Conservation (phyloP, 768 basidiomycete genomes). For the Suillus sp. region DNA sequence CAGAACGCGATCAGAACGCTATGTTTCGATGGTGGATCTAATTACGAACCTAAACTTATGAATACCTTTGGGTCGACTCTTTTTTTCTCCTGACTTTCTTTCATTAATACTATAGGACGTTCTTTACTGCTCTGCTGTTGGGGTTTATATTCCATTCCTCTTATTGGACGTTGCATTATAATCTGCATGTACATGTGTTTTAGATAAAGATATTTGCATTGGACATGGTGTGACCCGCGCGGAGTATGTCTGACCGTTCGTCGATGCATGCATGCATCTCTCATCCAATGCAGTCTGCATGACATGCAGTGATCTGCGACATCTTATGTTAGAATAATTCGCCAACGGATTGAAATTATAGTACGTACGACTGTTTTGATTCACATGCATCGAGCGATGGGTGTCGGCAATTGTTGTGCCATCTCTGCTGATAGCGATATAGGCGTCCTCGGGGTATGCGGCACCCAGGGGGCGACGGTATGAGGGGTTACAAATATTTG, state of each 20-base stretch:
- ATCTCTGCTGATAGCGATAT: conserved; percentile 27
- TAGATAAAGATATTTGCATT: conserved; percentile 2
- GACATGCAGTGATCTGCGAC: no score
- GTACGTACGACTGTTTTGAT: conserved; percentile 24
- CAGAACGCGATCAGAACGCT: conserved; percentile 8
- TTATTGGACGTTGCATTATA: conserved; percentile 11
- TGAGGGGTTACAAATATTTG: no score
- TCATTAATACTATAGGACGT: conserved; percentile 10
- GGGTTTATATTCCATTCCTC: conserved; percentile 7
- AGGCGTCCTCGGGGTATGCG: no score
- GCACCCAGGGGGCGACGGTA: no score
- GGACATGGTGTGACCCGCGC: not conserved
- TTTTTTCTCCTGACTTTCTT: not conserved
- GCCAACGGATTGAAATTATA: conserved; percentile 35
- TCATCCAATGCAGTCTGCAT: no score
- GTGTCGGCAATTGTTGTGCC: conserved; percentile 16
- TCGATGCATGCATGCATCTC: no score
- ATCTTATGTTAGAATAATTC: no score
- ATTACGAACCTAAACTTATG: conserved; percentile 9
- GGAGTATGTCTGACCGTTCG: no score
- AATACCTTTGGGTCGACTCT: not conserved
- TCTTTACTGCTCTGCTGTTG: conserved; percentile 13
- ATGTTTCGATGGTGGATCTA: conserved; percentile 14
- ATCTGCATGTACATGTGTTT: conserved; percentile 14
- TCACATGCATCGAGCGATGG: conserved; percentile 24